Evolutionary conservation across 2,329 filamentous ascomycete species (phyloP), one percentile per base, ranked within the genome.

Genomic region (Aureobasidium sp.): DNA sequence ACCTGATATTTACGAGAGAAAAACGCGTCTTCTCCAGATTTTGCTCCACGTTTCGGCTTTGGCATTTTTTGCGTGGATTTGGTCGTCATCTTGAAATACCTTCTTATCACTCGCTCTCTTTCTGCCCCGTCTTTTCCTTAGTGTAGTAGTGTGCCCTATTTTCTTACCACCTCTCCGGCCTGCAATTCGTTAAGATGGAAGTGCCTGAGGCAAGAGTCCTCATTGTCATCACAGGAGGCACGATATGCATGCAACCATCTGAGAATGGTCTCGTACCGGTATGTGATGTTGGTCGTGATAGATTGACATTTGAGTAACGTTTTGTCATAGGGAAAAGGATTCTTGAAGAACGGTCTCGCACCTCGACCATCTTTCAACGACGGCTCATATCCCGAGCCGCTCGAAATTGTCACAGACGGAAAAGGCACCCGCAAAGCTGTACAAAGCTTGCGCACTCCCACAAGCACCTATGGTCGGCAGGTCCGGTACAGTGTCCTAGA

Each of bases 241-340:
- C 88, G 7, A 96, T 96, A 69, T 96, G 91, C 76, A 96, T 97
- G 92, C 86, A 88, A 71, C 87, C 86, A 60, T 91, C 90, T 10
- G 82, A 83, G 9, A 84, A 91, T 66, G 92, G 92, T 1, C 84
- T 96, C 59, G 81, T 94, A 39, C 92, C 92, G 6, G 88, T 89
- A 65, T 58, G 68, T 61, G 9, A 49, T 36, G 41, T 30, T 15
- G 25, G 27, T 13, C 15, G 41, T 32, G 41, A 27, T 42, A 39
- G 7, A 30, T 8, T 15, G 25, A 32, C 41, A 10, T n/a, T n/a
- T 53, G 47, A 42, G 8, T 42, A 36, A 65, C 48, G n/a, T 32
- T 44, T 37, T 34, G 6, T 34, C 13, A 49, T 25, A 76, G 75
- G 79, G 79, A 16, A 68, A 73, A 68, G 88, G 89, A 3, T 96